These are phyloP conservation scores for Oidiodendron maius DNA, from an alignment of 495 filamentous ascomycete genomes.

Conservation along the genomic window DNA sequence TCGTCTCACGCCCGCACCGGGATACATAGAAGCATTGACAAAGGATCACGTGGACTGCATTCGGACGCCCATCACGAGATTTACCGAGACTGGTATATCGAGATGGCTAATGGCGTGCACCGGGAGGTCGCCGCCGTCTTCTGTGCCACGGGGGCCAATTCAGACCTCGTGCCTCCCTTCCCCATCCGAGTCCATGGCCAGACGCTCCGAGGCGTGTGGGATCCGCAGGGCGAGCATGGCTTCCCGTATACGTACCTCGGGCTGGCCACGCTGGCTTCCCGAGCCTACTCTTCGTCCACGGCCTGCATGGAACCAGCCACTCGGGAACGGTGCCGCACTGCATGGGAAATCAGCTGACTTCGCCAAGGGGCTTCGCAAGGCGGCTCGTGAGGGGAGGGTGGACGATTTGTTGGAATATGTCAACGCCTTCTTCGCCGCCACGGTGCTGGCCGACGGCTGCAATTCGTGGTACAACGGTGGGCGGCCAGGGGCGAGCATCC, in stretches of 20 bases:
- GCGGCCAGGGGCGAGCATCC: too few relatives aligned
- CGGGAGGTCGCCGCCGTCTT: slow-evolving; percentile 39
- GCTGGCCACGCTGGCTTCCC: slow-evolving; percentile 47
- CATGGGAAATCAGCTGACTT: too few relatives aligned
- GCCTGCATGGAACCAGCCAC: too few relatives aligned
- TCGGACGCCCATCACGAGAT: slow-evolving; percentile 36
- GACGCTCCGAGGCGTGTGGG: slow-evolving; percentile 38
- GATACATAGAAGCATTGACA: slow-evolving; percentile 50
- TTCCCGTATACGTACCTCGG: slow-evolving; percentile 52
- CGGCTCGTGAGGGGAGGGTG: too few relatives aligned
- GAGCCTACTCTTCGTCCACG: slow-evolving; percentile 46
- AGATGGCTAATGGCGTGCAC: slow-evolving; percentile 20
- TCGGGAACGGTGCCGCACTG: too few relatives aligned
- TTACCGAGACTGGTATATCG: slow-evolving; percentile 39
- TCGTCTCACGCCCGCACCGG: slow-evolving; percentile 51
- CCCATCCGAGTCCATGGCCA: slow-evolving; percentile 38
- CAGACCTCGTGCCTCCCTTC: slow-evolving; percentile 43
- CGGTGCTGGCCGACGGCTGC: too few relatives aligned
- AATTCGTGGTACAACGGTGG: too few relatives aligned
- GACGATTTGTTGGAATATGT: too few relatives aligned
- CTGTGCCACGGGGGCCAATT: slow-evolving; percentile 50
- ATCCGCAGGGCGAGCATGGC: too few relatives aligned
- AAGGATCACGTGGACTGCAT: slow-evolving; percentile 47
- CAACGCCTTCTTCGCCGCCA: too few relatives aligned
- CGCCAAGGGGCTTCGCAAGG: too few relatives aligned